These are phyloP conservation scores for Lyophyllum decastes DNA, from an alignment of 768 basidiomycete species.

Conservation along the genomic window DNA sequence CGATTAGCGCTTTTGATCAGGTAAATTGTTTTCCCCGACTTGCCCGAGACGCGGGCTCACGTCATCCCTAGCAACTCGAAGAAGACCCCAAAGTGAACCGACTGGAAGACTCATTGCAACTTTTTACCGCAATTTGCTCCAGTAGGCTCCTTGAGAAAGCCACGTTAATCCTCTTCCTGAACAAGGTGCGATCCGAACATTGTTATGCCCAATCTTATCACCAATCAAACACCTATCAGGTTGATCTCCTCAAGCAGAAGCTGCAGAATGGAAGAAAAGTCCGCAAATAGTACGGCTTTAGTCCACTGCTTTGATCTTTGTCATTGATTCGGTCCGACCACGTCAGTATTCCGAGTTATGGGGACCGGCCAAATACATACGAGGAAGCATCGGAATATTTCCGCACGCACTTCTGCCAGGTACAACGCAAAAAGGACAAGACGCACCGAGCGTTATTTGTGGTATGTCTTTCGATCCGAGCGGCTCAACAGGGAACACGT, in stretches of 20 bases:
- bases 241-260: conserved; percentile 73
- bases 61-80: conserved; percentile 61
- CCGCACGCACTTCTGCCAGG: conserved; percentile 80
- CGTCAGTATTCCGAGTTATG: conserved; percentile 74
- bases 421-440: conserved; percentile 73
- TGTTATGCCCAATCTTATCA: conserved; percentile 1
- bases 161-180: conserved; percentile 73
- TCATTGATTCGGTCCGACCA: not conserved
- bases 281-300: conserved; percentile 67
- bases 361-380: conserved; percentile 72
- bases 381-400: conserved; percentile 82
- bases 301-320: not conserved
- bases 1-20: conserved; percentile 86
- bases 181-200: conserved; percentile 55
- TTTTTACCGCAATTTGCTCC: conserved; percentile 72
- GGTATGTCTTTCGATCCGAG: conserved; percentile 37
- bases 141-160: conserved; percentile 72
- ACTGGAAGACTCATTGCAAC: conserved; percentile 77
- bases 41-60: not conserved
- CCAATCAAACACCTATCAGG: conserved; percentile 36
- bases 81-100: conserved; percentile 77
- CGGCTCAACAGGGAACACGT: conserved; percentile 7
- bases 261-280: conserved; percentile 67
- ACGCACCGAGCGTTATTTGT: conserved; percentile 75
- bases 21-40: not conserved